Conservation (phyloP, 148 eudicot genomes). For the Simmondsia chinensis region DNA sequence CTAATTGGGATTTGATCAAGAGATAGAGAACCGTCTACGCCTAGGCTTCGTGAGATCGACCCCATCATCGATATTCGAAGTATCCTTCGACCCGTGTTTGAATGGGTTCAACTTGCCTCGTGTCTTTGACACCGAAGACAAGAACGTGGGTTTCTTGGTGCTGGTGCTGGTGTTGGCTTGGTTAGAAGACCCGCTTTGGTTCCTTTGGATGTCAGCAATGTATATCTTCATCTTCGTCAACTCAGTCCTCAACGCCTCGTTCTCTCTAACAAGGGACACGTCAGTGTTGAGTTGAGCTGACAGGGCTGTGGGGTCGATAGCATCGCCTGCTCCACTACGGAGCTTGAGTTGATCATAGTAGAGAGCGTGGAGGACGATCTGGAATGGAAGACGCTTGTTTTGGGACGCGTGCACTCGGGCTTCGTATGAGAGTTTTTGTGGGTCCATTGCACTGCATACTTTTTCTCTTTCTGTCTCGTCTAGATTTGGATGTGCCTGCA, state of each 20-base stretch:
- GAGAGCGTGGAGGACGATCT: constrained; percentile 80
- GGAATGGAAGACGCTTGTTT: constrained; percentile 83
- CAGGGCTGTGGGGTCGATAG: constrained; percentile 19
- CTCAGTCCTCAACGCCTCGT: constrained; percentile 57
- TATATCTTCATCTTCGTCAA: constrained; percentile 79
- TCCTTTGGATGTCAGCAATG: constrained; percentile 45
- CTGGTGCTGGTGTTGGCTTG: constrained; percentile 1
- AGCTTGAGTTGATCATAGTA: constrained; percentile 79
- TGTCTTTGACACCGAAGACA: constrained; percentile 76
- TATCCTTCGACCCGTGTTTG: constrained; percentile 88
- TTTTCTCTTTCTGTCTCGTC: constrained; percentile 96
- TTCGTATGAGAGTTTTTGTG: constrained; percentile 77
- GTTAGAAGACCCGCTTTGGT: constrained; percentile 33
- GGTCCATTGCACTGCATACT: constrained; percentile 82
- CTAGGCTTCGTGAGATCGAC: constrained; percentile 79
- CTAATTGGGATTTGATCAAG: too few relatives aligned
- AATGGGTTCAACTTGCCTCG: constrained; percentile 88
- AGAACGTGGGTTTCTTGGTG: constrained; percentile 56
- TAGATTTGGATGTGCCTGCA: constrained; percentile 84
- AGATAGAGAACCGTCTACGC: constrained; percentile 82
- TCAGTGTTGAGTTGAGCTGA: constrained; percentile 51
- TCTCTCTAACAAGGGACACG: constrained; percentile 58
- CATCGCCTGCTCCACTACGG: constrained; percentile 49
- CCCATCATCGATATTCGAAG: constrained; percentile 46
- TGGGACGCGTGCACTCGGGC: constrained; percentile 92